A percentile compares a stretch with the other conserved stretches of the same genome.
These are phyloP conservation scores for Cnidoscolus chayamansa DNA, from an alignment of 441 rosid species.

Conservation along the genomic window DNA sequence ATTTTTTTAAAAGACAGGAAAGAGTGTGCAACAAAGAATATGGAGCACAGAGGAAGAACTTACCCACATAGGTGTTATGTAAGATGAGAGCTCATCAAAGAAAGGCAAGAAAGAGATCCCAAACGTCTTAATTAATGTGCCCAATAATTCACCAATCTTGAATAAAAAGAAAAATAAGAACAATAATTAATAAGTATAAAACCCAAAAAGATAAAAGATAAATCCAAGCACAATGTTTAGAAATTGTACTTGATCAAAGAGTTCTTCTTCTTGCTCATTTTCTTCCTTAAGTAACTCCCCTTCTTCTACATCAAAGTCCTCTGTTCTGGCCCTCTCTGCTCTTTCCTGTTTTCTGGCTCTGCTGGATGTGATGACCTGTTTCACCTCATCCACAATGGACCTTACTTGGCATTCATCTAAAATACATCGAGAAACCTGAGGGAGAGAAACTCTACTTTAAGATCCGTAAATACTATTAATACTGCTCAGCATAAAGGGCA, in stretches of 20 bases:
- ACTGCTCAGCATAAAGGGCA: background rate
- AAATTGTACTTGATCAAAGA: conserved; percentile 77
- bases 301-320: conserved; percentile 98
- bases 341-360: conserved; percentile 83
- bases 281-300: conserved; percentile 94
- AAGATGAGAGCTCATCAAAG: conserved; percentile 82
- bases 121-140: conserved; percentile 80
- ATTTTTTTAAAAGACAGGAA: background rate
- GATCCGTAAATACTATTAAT: background rate
- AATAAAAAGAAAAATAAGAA: conserved; percentile 15
- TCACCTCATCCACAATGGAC: conserved; percentile 88
- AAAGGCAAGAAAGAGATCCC: conserved; percentile 77
- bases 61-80: conserved; percentile 94
- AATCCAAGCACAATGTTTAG: conserved; percentile 6
- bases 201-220: background rate
- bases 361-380: conserved; percentile 91
- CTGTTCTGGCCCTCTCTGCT: conserved; percentile 88
- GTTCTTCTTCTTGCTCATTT: conserved; percentile 98
- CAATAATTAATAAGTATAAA: background rate
- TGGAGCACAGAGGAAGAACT: conserved; percentile 27
- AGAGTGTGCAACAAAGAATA: background rate
- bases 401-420: conserved; percentile 85
- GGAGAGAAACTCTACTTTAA: background rate
- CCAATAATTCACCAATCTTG: conserved; percentile 89
- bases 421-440: conserved; percentile 73